These are phyloP conservation scores for Miscanthus lutarioriparius DNA, from an alignment of 176 grass and related monocot species.

Conservation along the genomic window DNA sequence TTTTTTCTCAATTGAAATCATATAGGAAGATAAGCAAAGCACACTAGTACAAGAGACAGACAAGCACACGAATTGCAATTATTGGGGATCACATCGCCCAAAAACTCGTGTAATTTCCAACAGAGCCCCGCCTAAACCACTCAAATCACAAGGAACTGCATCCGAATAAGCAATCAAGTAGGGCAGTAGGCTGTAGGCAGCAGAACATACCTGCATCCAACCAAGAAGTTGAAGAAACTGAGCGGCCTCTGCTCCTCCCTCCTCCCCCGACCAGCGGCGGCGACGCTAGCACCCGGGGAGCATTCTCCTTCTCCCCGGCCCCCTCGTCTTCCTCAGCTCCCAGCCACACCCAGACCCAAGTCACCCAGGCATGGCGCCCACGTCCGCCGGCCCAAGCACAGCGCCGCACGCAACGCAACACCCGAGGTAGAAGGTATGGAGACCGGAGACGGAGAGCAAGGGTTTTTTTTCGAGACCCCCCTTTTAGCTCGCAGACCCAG, in stretches of 20 bases:
- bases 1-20: background rate
- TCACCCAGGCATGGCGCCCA: background rate
- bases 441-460: background rate
- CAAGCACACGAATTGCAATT: no score
- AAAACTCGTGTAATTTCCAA: background rate
- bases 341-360: background rate
- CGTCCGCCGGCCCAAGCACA: constrained; percentile 9
- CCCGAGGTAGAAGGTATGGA: background rate
- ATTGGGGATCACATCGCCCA: no score
- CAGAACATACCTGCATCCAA: constrained; percentile 47
- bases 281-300: background rate
- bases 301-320: background rate
- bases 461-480: constrained; percentile 26
- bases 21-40: no score
- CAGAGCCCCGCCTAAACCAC: background rate
- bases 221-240: constrained; percentile 16
- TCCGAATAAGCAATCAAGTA: background rate
- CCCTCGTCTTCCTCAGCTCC: background rate
- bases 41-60: no score
- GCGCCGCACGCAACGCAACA: background rate
- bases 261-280: background rate
- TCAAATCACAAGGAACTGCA: background rate
- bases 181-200: no score
- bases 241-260: background rate
- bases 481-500: constrained; percentile 19